These are phyloP conservation scores for Trifolium fragiferum DNA, from an alignment of 306 rosid genomes.

Conservation along the genomic window DNA sequence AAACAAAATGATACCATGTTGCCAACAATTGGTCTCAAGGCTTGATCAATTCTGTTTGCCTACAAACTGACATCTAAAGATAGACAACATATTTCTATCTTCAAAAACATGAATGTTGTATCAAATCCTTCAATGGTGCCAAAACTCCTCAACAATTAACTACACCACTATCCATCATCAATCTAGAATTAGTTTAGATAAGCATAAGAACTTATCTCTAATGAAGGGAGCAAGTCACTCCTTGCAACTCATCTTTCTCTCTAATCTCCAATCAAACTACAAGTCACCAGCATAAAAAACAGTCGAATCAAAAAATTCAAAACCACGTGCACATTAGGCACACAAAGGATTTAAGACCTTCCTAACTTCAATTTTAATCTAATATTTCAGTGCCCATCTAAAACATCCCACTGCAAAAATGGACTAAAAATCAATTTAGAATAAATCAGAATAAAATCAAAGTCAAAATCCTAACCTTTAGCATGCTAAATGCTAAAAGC, in stretches of 20 bases:
- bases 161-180: conserved; percentile 19
- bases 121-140: conserved; percentile 22
- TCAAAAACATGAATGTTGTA: conserved; percentile 32
- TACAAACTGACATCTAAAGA: conserved; percentile 27
- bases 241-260: conserved; percentile 31
- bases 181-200: conserved; percentile 40
- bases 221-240: conserved; percentile 16
- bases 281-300: conserved; percentile 42
- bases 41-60: conserved; percentile 27
- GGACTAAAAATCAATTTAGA: conserved; percentile 41
- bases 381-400: conserved; percentile 45
- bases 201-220: conserved; percentile 16
- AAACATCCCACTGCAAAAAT: conserved; percentile 42
- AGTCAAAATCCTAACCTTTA: conserved; percentile 47
- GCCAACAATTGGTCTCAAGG: conserved; percentile 34
- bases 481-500: conserved; percentile 41
- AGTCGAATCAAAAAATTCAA: conserved; percentile 24
- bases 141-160: conserved; percentile 33
- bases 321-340: conserved; percentile 27
- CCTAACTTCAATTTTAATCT: conserved; percentile 37
- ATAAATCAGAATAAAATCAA: conserved; percentile 45
- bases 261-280: conserved; percentile 41
- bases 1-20: conserved; percentile 2
- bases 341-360: conserved; percentile 40
- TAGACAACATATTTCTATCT: background rate